Conservation (phyloP, 441 rosid species). For the Euphorbia celastroides region DNA sequence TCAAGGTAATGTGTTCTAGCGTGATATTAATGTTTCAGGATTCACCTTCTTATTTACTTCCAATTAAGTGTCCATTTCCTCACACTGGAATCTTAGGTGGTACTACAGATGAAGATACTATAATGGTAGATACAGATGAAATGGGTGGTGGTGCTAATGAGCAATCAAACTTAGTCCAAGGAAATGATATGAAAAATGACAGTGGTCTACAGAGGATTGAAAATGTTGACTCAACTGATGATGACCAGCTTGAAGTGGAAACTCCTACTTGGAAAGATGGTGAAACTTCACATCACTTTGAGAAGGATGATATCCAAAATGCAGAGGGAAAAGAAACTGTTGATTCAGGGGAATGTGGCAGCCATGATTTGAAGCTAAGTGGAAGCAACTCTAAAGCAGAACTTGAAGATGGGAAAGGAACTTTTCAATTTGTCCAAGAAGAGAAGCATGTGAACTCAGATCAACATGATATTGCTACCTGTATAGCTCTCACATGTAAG, state of each 20-base stretch:
- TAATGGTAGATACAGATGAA: background rate
- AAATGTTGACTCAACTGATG: background rate
- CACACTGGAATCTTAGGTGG: constrained; percentile 12
- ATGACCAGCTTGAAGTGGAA: background rate
- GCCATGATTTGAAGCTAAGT: constrained; percentile 2
- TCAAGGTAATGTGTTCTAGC: constrained; percentile 13
- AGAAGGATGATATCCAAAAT: background rate
- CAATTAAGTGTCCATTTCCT: background rate
- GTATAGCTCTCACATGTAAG: constrained; percentile 12
- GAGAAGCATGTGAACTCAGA: too few species aligned
- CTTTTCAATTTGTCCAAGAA: background rate
- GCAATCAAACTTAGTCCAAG: background rate
- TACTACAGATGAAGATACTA: constrained; percentile 4
- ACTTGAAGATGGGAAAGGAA: constrained; percentile 15
- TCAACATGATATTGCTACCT: constrained; percentile 5
- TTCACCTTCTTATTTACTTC: background rate
- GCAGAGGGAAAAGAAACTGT: constrained; percentile 12
- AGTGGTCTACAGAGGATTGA: background rate
- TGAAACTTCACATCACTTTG: background rate
- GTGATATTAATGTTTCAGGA: background rate
- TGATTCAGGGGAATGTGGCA: background rate
- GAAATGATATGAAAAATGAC: background rate
- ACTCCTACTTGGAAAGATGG: background rate
- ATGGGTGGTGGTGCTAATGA: background rate
- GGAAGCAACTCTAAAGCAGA: constrained; percentile 4